Conservation (phyloP, 1,284 basidiomycete species). For the Kwoniella shivajii region DNA sequence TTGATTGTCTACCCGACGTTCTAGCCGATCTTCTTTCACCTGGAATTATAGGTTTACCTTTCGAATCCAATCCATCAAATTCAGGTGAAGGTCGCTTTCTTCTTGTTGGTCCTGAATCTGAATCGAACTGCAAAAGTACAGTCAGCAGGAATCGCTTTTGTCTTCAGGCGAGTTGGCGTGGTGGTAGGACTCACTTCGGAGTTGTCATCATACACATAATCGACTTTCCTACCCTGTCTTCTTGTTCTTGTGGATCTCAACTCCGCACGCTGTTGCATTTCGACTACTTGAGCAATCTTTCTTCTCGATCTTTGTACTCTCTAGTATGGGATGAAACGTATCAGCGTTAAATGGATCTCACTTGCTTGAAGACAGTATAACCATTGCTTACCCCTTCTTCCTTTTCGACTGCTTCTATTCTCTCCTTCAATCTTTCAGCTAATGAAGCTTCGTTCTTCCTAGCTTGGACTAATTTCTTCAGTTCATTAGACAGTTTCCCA, state of each 20-base stretch:
- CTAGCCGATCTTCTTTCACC: conserved; percentile 45
- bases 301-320: conserved; percentile 30
- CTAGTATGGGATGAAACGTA: conserved; percentile 16
- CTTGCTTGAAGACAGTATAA: not conserved
- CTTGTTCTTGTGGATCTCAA: conserved; percentile 44
- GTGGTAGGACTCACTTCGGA: conserved; percentile 20
- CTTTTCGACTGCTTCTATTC: conserved; percentile 44
- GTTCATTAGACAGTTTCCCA: conserved; percentile 21
- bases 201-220: conserved; percentile 44
- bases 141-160: conserved; percentile 5
- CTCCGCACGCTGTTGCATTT: conserved; percentile 40
- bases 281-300: conserved; percentile 26
- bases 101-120: conserved; percentile 5
- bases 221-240: conserved; percentile 36
- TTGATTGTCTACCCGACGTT: not conserved
- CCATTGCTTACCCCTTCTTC: conserved; percentile 39
- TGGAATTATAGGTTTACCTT: conserved; percentile 35
- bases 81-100: conserved; percentile 2
- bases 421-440: conserved; percentile 29
- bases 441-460: conserved; percentile 41
- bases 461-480: conserved; percentile 2
- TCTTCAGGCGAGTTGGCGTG: not conserved
- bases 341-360: conserved; percentile 2
- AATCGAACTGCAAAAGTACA: not conserved
- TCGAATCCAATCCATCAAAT: conserved; percentile 13